Evolutionary conservation across 2,329 filamentous ascomycete genomes (phyloP).

Genomic region (Moelleriella libera): DNA sequence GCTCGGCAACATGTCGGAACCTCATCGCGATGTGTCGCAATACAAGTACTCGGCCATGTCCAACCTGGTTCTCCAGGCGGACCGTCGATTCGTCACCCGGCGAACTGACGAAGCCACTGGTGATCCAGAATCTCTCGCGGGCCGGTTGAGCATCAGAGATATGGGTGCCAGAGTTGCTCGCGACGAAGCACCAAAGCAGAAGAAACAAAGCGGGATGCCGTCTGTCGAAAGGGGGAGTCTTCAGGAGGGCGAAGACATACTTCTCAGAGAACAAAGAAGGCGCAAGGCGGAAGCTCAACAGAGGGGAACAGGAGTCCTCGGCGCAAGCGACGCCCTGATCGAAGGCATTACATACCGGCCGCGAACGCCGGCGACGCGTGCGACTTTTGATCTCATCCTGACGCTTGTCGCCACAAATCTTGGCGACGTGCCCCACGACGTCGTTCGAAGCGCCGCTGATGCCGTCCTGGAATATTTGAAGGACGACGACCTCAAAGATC

Average conservation of each 20-base stretch:
- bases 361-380: slow-evolving; percentile 77
- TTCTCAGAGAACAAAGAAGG: slow-evolving; percentile 75
- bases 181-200: slow-evolving; percentile 67
- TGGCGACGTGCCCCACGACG: slow-evolving; percentile 84
- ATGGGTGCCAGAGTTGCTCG: slow-evolving; percentile 81
- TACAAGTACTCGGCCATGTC: slow-evolving; percentile 99
- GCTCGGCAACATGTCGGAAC: slow-evolving; percentile 52
- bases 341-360: slow-evolving; percentile 89
- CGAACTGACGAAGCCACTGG: slow-evolving; percentile 90
- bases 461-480: slow-evolving; percentile 84
- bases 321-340: slow-evolving; percentile 71
- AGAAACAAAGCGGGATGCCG: slow-evolving; percentile 55
- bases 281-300: slow-evolving; percentile 62
- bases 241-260: slow-evolving; percentile 69
- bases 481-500: slow-evolving; percentile 89
- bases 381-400: slow-evolving; percentile 87
- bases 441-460: slow-evolving; percentile 87
- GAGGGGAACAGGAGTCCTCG: slow-evolving; percentile 64
- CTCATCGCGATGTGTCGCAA: slow-evolving; percentile 75
- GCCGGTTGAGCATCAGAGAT: slow-evolving; percentile 81
- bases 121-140: slow-evolving; percentile 92
- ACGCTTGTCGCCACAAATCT: slow-evolving; percentile 79
- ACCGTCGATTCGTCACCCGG: slow-evolving; percentile 87
- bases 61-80: slow-evolving; percentile 99
- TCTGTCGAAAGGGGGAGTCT: slow-evolving; percentile 63